Base-by-base conservation (phyloP, 2,329 filamentous ascomycete genomes). In the Fusarium albidum region DNA sequence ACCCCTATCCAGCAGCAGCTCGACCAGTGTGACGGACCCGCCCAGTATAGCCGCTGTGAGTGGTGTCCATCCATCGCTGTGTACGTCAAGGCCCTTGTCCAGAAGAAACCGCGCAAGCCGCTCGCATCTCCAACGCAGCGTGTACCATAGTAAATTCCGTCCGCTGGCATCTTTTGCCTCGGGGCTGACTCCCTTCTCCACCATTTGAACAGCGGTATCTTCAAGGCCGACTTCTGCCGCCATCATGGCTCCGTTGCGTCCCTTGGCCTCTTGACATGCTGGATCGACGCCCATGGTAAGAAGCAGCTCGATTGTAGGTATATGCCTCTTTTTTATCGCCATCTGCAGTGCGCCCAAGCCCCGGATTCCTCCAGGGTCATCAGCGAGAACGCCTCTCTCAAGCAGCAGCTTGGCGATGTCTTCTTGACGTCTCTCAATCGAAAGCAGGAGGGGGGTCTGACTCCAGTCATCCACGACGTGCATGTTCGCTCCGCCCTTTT, bases 111-210 rank as follows among this genome's bases (percentile, higher is more conserved):
- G 18, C 1, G 37, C 14, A 3, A 50, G 37, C 3, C n/a, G 35
- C 3, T 26, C 17, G 15, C 40, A 50, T 8, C 27, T 25, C 8
- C 44, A 10, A 1, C 27, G 21, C 1, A 29, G 37, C 3, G 32
- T 55, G n/a, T 59, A 59, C 37, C 52, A 47, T 0, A 59, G 10
- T 1, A 59, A 7, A 5, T 32, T 38, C 5, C 35, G 28, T 3
- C 55, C 56, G 2, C 39, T 7, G 3, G 34, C 18, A 3, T 42
- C 28, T 9, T 37, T 15, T 2, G 21, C 10, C 2, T 32, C 28
- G 1, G 17, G 6, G 8, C 9, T 15, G 3, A 5, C 7, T 1
- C 55, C 11, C 0, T n/a, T 6, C 5, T 47, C 37, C 1, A 43
- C 38, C n/a, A 59, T 25, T 0, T 25, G 15, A 6, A 55, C 38